Percentiles rank a stretch among this genome's conserved stretches.
Evolutionary conservation across 345 rosid genomes (phyloP).

Genomic region (Eucalyptus sp.): DNA sequence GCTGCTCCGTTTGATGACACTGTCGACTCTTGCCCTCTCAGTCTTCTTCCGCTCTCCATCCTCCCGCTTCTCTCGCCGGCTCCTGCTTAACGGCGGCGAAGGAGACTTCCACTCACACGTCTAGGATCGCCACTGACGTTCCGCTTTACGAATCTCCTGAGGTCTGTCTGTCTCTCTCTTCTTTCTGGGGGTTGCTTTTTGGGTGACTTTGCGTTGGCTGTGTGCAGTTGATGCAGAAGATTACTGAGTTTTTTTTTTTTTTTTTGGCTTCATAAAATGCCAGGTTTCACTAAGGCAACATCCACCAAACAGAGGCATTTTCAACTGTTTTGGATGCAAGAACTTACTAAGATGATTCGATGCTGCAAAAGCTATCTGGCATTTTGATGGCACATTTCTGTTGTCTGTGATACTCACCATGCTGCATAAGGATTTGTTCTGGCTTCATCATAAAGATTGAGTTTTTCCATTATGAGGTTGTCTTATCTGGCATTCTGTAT

Average conservation of each 20-base stretch:
- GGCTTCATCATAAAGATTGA: background rate
- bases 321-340: background rate
- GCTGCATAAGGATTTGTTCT: background rate
- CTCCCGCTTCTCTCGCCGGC: background rate
- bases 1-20: accelerated
- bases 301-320: background rate
- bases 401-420: background rate
- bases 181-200: background rate
- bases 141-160: constrained; percentile 73
- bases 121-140: constrained; percentile 62
- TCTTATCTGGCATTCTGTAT: constrained; percentile 22
- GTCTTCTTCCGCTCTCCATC: too few relatives aligned
- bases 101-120: constrained; percentile 34
- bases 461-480: background rate
- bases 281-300: background rate
- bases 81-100: background rate
- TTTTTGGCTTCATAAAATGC: background rate
- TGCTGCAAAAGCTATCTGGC: background rate
- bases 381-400: background rate
- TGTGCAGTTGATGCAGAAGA: constrained; percentile 2
- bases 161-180: background rate
- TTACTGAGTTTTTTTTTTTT: background rate
- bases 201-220: background rate
- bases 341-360: background rate
- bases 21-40: too few relatives aligned